Evolutionary conservation across 768 basidiomycete genomes (phyloP).

Genomic region (Hortiboletus flavorubellus): DNA sequence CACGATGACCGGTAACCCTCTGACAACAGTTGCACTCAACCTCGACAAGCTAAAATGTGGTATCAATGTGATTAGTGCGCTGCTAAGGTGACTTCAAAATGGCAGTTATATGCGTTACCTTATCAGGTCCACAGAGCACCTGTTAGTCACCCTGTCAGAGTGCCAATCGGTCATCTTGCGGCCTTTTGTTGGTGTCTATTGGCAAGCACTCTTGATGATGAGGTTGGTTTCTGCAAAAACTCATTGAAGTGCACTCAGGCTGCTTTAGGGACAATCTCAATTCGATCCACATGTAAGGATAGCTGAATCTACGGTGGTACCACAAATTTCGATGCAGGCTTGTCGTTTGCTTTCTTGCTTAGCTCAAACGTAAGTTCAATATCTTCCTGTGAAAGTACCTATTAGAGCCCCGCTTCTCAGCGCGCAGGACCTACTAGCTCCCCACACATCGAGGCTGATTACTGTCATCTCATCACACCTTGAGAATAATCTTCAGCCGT

Average conservation of each 20-base stretch:
- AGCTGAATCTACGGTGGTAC: slow-evolving; percentile 48
- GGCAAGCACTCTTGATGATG: slow-evolving; percentile 45
- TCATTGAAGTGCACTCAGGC: slow-evolving; percentile 3
- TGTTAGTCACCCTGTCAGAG: slow-evolving; percentile 56
- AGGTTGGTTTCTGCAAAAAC: slow-evolving; percentile 29
- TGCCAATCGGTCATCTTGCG: slow-evolving; percentile 65
- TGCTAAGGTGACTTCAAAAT: slow-evolving; percentile 46
- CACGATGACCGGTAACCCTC: slow-evolving; percentile 41
- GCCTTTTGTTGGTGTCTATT: slow-evolving; percentile 52
- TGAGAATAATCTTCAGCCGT: slow-evolving; percentile 54
- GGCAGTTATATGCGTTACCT: background rate
- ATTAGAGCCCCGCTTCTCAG: slow-evolving; percentile 34
- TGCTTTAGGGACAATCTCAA: slow-evolving; percentile 43
- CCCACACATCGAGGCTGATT: slow-evolving; percentile 53
- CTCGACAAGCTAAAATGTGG: slow-evolving; percentile 60
- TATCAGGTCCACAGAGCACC: slow-evolving; percentile 40
- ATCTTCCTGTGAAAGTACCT: background rate
- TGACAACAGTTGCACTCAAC: slow-evolving; percentile 49
- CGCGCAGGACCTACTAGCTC: slow-evolving; percentile 48
- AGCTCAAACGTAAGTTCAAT: slow-evolving; percentile 42
- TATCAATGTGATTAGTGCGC: slow-evolving; percentile 46
- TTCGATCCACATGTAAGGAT: slow-evolving; percentile 48
- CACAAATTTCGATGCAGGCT: slow-evolving; percentile 49
- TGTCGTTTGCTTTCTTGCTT: slow-evolving; percentile 51
- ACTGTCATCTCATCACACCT: slow-evolving; percentile 55